Evolutionary conservation across 495 filamentous ascomycete genomes (phyloP).

Genomic region (Cudoniella acicularis): DNA sequence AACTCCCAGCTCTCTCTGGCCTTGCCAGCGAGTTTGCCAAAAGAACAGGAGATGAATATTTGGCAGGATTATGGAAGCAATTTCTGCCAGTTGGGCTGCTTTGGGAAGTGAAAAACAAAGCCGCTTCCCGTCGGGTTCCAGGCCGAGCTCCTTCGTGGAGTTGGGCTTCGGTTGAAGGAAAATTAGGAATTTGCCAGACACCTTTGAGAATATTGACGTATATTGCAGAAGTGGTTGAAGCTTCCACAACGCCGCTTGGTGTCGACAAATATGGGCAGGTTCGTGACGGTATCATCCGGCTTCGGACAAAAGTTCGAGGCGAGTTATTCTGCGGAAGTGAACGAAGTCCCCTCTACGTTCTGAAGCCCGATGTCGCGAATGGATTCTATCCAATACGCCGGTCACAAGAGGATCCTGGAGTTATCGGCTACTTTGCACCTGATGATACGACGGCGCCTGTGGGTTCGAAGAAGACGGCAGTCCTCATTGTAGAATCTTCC

Average conservation of each 20-base stretch:
- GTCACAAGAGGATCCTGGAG: neutral
- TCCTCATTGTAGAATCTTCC: neutral
- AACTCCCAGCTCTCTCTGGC: constrained; percentile 23
- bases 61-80: constrained; percentile 21
- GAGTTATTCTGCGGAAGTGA: neutral
- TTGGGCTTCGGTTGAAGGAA: neutral
- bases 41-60: constrained; percentile 15
- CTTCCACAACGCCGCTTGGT: neutral
- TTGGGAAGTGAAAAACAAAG: neutral
- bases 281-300: neutral
- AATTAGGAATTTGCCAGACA: neutral
- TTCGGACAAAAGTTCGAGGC: neutral
- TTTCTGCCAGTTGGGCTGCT: neutral
- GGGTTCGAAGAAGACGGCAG: neutral
- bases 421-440: neutral
- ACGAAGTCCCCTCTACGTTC: neutral
- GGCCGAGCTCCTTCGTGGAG: neutral
- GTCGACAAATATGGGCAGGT: neutral
- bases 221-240: neutral
- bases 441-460: neutral
- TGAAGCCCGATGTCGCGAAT: neutral
- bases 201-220: neutral
- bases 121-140: neutral
- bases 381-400: neutral
- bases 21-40: constrained; percentile 18